phyloP scores from a whole-genome alignment of 805 yeast species.

The Saccharomycopsis schoenii region DNA sequence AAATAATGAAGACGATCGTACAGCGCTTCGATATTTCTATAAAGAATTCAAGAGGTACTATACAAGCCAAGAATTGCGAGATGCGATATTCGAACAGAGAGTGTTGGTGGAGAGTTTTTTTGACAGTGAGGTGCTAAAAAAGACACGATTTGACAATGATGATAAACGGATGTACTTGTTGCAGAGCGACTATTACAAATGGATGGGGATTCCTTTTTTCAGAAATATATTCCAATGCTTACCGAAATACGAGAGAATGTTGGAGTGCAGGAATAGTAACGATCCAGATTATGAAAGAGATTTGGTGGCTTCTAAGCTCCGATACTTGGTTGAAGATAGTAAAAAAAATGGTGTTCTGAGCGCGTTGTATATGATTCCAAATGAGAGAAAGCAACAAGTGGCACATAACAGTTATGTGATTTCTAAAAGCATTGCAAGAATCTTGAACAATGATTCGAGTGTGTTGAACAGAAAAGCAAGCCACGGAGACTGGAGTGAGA shows the following conservation, averaged over 20 bases:
- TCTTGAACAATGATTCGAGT: not conserved
- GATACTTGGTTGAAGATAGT: not conserved
- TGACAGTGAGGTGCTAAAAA: not conserved
- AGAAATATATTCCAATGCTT: not conserved
- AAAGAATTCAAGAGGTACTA: not conserved
- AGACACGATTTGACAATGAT: not conserved
- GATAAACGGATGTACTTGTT: not conserved
- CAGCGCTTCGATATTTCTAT: not conserved
- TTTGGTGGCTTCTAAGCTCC: not conserved
- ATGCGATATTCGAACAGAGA: not conserved
- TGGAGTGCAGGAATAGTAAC: not conserved
- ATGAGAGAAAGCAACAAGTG: not conserved
- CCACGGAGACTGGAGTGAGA: not conserved
- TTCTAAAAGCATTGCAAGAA: not conserved
- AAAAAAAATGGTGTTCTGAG: not conserved
- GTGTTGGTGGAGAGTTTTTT: not conserved
- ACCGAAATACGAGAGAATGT: not conserved
- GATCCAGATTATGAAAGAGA: not conserved
- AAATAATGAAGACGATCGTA: not conserved
- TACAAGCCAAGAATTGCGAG: not conserved
- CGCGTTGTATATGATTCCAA: not conserved
- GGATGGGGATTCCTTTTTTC: not conserved
- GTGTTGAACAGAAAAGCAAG: not conserved
- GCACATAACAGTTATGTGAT: not conserved
- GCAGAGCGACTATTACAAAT: conserved; percentile 1